Evolutionary conservation across 805 yeast species (phyloP).

Genomic region (Kuraishia molischiana): DNA sequence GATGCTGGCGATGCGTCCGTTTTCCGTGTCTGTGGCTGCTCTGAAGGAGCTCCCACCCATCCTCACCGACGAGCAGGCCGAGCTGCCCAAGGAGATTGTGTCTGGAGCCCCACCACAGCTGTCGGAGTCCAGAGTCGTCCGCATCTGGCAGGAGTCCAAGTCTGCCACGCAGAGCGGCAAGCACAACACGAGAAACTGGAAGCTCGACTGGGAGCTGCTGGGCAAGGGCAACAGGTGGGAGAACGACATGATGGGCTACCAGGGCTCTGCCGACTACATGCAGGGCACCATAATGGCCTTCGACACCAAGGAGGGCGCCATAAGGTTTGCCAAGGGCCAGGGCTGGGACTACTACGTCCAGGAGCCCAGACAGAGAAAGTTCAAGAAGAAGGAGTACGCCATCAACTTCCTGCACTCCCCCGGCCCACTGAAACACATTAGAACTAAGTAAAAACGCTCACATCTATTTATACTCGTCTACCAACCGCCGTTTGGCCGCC

Average conservation of each 20-base stretch:
- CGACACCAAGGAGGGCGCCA: slow-evolving; percentile 66
- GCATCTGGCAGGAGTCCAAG: slow-evolving; percentile 70
- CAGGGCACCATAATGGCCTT: slow-evolving; percentile 71
- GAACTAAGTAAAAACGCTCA: slow-evolving; percentile 68
- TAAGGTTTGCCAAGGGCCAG: slow-evolving; percentile 70
- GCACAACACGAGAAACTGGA: slow-evolving; percentile 51
- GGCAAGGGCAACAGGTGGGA: slow-evolving; percentile 81
- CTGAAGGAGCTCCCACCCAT: neutral
- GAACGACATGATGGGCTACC: slow-evolving; percentile 81
- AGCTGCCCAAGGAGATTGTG: slow-evolving; percentile 43
- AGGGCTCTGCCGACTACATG: slow-evolving; percentile 71
- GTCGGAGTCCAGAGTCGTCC: slow-evolving; percentile 51
- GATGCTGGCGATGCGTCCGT: neutral
- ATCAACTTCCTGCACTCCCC: slow-evolving; percentile 59
- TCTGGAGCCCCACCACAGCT: slow-evolving; percentile 75
- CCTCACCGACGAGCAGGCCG: slow-evolving; percentile 12
- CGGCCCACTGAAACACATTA: slow-evolving; percentile 68
- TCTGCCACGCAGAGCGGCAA: slow-evolving; percentile 74
- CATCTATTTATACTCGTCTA: too few species aligned
- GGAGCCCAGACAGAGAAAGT: slow-evolving; percentile 69
- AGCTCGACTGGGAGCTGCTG: slow-evolving; percentile 74
- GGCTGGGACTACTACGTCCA: slow-evolving; percentile 81
- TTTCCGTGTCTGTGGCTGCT: neutral
- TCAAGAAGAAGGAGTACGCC: slow-evolving; percentile 68
- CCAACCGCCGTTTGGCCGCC: too few species aligned